Conservation (phyloP, 2,329 filamentous ascomycete species). For the Diaporthe sp. region DNA sequence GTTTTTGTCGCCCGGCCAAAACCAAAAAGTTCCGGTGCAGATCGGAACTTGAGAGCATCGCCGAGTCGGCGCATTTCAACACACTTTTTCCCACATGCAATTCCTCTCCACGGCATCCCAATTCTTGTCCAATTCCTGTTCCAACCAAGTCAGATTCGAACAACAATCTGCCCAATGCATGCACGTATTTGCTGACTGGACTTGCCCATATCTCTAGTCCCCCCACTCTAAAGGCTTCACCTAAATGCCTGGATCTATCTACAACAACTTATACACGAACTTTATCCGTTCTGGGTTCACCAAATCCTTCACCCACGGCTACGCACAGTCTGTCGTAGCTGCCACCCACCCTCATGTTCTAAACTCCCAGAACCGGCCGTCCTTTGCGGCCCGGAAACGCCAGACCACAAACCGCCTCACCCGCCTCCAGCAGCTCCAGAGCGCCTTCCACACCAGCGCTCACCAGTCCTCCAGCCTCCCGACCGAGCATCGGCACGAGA, state of each 20-base stretch:
- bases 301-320: slow-evolving; percentile 97
- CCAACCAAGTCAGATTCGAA: neutral
- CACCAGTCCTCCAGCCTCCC: slow-evolving; percentile 63
- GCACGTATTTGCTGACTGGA: slow-evolving; percentile 36
- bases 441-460: slow-evolving; percentile 77
- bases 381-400: slow-evolving; percentile 68
- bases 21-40: neutral
- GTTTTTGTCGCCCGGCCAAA: neutral
- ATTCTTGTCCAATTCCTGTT: neutral
- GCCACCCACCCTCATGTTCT: slow-evolving; percentile 84
- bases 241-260: slow-evolving; percentile 88
- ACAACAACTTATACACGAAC: slow-evolving; percentile 77
- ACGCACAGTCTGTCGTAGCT: slow-evolving; percentile 97
- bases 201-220: slow-evolving; percentile 34
- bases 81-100: neutral
- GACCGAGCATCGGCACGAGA: slow-evolving; percentile 69
- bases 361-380: slow-evolving; percentile 78
- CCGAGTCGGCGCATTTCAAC: neutral
- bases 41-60: neutral
- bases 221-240: slow-evolving; percentile 72
- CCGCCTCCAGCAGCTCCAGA: slow-evolving; percentile 78
- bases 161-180: neutral
- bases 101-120: neutral
- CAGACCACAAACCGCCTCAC: slow-evolving; percentile 61
- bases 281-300: slow-evolving; percentile 98